A percentile compares a stretch with the other conserved stretches of the same genome.
These are phyloP conservation scores for Artemisia argyi DNA, from an alignment of 129 eudicot genomes.

Conservation along the genomic window DNA sequence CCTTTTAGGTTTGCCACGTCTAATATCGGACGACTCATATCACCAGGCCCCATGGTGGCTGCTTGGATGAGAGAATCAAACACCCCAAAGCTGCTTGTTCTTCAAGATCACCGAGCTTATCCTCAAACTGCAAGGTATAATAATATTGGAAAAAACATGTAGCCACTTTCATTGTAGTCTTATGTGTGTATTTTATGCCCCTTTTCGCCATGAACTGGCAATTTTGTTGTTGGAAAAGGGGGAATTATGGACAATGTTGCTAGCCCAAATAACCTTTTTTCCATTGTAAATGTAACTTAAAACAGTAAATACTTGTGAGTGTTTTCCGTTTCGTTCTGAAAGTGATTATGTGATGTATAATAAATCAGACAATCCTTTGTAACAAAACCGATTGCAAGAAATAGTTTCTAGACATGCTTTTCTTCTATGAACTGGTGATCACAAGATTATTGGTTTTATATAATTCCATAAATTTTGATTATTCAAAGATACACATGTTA, in stretches of 20 bases:
- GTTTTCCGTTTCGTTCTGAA: neutral
- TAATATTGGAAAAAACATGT: constrained; percentile 26
- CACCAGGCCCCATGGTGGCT: constrained; percentile 76
- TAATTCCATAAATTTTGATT: too few species aligned
- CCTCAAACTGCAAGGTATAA: constrained; percentile 23
- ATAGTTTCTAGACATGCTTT: too few species aligned
- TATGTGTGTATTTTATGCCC: constrained; percentile 6
- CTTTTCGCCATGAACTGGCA: constrained; percentile 6
- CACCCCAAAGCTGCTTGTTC: constrained; percentile 71
- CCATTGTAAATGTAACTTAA: constrained; percentile 28
- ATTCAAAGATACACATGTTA: too few species aligned
- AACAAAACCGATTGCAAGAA: too few species aligned
- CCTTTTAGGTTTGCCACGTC: constrained; percentile 79
- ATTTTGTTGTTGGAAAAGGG: constrained; percentile 28
- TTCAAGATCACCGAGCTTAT: constrained; percentile 70
- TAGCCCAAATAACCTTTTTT: neutral
- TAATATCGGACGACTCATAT: constrained; percentile 80
- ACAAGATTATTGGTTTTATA: too few species aligned
- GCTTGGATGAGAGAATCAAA: constrained; percentile 87
- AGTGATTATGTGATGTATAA: too few species aligned
- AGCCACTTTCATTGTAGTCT: constrained; percentile 47
- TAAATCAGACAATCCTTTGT: too few species aligned
- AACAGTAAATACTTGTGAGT: constrained; percentile 21
- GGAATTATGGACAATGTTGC: constrained; percentile 3
- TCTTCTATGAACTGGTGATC: too few species aligned